Conservation (phyloP, 495 filamentous ascomycete species). For the Recurvomyces mirabilis region DNA sequence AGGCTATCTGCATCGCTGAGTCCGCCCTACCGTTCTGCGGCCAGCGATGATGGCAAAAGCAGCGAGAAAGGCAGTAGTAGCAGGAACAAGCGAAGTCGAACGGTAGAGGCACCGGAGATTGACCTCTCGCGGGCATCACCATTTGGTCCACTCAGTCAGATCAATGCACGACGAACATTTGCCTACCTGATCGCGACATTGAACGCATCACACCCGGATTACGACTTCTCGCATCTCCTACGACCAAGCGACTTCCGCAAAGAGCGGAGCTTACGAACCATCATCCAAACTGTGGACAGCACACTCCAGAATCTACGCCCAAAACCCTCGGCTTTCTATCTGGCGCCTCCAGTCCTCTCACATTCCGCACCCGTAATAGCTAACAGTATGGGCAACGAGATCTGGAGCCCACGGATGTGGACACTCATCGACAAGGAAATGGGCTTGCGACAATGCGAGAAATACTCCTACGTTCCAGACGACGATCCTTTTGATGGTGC, state of each 20-base stretch:
- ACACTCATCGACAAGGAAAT: slow-evolving; percentile 83
- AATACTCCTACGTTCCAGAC: slow-evolving; percentile 75
- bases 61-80: background rate
- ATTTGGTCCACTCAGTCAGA: slow-evolving; percentile 78
- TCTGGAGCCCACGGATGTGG: slow-evolving; percentile 86
- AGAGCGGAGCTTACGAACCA: slow-evolving; percentile 58
- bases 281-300: slow-evolving; percentile 76
- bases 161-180: slow-evolving; percentile 79
- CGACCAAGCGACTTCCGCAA: slow-evolving; percentile 78
- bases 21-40: slow-evolving; percentile 44
- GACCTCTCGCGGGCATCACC: slow-evolving; percentile 77
- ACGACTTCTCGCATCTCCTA: slow-evolving; percentile 88
- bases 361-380: slow-evolving; percentile 21
- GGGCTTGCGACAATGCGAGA: slow-evolving; percentile 68
- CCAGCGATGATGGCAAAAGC: slow-evolving; percentile 5
- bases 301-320: slow-evolving; percentile 77
- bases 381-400: slow-evolving; percentile 30
- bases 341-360: slow-evolving; percentile 19
- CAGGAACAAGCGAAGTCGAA: slow-evolving; percentile 11
- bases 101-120: slow-evolving; percentile 31
- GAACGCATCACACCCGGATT: slow-evolving; percentile 95
- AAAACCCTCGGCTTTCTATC: slow-evolving; percentile 24
- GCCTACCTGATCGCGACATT: slow-evolving; percentile 93
- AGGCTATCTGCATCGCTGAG: slow-evolving; percentile 72
- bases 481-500: slow-evolving; percentile 77